A percentile compares a stretch with the other conserved stretches of the same genome.
Conservation (phyloP, 2,329 filamentous ascomycete species). For the Xylariomycetidae sp. region DNA sequence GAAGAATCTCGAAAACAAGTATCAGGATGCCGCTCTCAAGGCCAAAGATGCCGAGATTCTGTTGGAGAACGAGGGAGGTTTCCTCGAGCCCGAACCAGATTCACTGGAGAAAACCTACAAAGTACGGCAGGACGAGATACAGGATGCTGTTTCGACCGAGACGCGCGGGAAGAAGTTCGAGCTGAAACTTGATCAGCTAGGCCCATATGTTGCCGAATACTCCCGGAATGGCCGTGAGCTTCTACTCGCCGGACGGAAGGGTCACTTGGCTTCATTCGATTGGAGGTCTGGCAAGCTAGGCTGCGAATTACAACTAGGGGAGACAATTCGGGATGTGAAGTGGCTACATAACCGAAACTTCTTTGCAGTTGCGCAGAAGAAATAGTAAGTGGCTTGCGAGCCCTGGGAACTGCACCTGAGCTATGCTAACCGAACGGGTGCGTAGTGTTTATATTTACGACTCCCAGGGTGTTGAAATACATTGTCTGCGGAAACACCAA, state of each 20-base stretch:
- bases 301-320: constrained; percentile 84
- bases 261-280: constrained; percentile 94
- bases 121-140: constrained; percentile 84
- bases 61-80: constrained; percentile 79
- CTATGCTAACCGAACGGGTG: too few species aligned
- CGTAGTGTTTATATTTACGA: too few species aligned
- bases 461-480: constrained; percentile 93
- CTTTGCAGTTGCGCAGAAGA: constrained; percentile 95
- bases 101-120: constrained; percentile 92
- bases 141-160: constrained; percentile 67
- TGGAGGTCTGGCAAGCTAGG: constrained; percentile 89
- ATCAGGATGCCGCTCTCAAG: constrained; percentile 72
- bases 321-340: constrained; percentile 83
- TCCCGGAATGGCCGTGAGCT: constrained; percentile 83
- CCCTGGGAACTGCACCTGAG: too few species aligned
- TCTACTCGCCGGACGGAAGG: constrained; percentile 82
- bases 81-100: constrained; percentile 82
- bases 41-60: constrained; percentile 96
- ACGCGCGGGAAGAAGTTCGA: constrained; percentile 93
- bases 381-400: too few species aligned
- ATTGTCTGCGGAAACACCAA: constrained; percentile 83
- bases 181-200: constrained; percentile 73
- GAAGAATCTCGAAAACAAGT: constrained; percentile 73
- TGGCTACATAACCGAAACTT: constrained; percentile 95
- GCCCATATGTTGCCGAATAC: constrained; percentile 87